Conservation (phyloP, 169 alveolate genomes). For the Plasmodium relictum region DNA sequence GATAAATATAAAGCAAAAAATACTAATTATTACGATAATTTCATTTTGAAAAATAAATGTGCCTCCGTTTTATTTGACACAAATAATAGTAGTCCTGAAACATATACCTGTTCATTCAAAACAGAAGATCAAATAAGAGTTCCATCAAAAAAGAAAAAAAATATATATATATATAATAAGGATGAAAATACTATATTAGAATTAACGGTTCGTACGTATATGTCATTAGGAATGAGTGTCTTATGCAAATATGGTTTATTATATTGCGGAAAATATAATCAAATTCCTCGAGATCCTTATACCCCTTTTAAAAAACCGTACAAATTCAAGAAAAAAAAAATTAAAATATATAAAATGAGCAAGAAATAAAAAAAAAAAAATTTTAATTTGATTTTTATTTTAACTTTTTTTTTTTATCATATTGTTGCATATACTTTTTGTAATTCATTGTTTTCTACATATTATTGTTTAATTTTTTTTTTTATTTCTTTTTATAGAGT, state of each 20-base stretch:
- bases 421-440: too few species aligned
- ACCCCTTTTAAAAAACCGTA: conserved; percentile 64
- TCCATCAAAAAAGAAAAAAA: conserved; percentile 23
- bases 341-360: neutral
- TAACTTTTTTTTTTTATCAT: too few species aligned
- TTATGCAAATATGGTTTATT: conserved; percentile 39
- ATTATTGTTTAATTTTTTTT: neutral
- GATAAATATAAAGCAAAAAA: conserved; percentile 24
- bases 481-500: conserved; percentile 61
- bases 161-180: conserved; percentile 25
- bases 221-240: conserved; percentile 71
- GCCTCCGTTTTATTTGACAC: neutral
- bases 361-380: neutral
- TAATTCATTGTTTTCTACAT: too few species aligned
- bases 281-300: conserved; percentile 53
- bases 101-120: conserved; percentile 30
- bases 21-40: conserved; percentile 9
- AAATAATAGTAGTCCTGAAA: conserved; percentile 19
- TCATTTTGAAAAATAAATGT: conserved; percentile 2
- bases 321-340: neutral
- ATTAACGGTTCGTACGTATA: conserved; percentile 30
- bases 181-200: conserved; percentile 17
- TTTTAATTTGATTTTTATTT: too few species aligned
- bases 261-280: conserved; percentile 49
- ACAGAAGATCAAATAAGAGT: conserved; percentile 59